Evolutionary conservation across 352 stramenopile species (phyloP), one percentile per base, ranked within the genome.

Genomic region (Peronospora tabacina): DNA sequence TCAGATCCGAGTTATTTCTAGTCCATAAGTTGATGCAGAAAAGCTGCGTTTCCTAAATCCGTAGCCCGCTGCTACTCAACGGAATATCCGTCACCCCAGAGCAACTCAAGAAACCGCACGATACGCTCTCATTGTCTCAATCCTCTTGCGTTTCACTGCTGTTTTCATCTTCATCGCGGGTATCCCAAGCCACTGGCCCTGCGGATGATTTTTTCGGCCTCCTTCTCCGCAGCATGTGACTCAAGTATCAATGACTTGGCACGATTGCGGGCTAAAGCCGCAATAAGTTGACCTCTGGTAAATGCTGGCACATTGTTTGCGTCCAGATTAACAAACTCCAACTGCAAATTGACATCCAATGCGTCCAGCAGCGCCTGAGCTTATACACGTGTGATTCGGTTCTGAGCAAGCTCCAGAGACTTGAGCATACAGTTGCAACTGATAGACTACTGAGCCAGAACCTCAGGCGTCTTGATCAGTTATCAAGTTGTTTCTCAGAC

Each of bases 71-170:
- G 20, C 58, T 68, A 15, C 66, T 79, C 17, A 73, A 37, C 5
- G 58, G 53, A 37, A 65, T 60, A 13, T 66, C 35, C 2, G 51
- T 71, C 7, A 61, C 40, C 8, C 46, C 68, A 32, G 71, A 86
- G 44, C 77, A 85, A 42, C 61, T 89, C 37, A 84, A 35, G 51
- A 87, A 80, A 1, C 75, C 75, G 45, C 73, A 85, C 20, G 66
- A 68, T 3, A 72, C 69, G 26, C 68, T 66, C 12, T 60, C 50
- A 15, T 38, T 49, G 19, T 65, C 54, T 32, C 41, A 61, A 13
- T 48, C 35, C 9, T 60, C 56, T 8, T 63, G 48, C 15, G 37
- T 29, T 16, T 52, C 50, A 29, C 47, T 62, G 17, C 37, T 53
- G 34, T 26, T 42, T 6, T 65, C 44, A 2, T 65, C 56, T 48